Evolutionary conservation across 2,329 filamentous ascomycete genomes (phyloP).

Genomic region (Aspergillus japonicus): DNA sequence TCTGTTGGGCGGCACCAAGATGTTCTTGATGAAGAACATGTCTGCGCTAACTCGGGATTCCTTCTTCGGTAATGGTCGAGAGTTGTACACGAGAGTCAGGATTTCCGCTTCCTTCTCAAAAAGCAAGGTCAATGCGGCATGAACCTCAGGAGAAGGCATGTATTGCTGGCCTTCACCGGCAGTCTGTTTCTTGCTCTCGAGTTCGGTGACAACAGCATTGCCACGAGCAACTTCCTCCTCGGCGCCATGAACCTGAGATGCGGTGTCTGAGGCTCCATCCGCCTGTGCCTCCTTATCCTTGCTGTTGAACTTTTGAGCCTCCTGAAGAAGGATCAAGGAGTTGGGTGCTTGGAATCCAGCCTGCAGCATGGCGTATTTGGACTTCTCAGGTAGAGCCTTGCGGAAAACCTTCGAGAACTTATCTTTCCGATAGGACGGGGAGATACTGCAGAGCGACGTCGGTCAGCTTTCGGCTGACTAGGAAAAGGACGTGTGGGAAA

Average conservation of each 20-base stretch:
- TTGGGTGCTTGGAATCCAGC: conserved; percentile 66
- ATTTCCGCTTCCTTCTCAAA: conserved; percentile 88
- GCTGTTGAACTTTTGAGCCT: conserved; percentile 41
- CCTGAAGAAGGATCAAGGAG: conserved; percentile 62
- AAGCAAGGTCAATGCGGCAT: conserved; percentile 71
- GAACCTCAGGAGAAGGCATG: conserved; percentile 79
- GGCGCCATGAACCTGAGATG: conserved; percentile 56
- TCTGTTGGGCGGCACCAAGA: conserved; percentile 88
- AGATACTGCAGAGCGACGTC: conserved; percentile 56
- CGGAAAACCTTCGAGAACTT: conserved; percentile 91
- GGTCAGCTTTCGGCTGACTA: background rate
- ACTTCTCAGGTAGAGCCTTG: conserved; percentile 71
- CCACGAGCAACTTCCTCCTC: conserved; percentile 59
- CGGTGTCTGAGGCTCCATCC: conserved; percentile 36
- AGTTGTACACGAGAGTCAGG: conserved; percentile 79
- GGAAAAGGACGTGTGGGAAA: conserved; percentile 1
- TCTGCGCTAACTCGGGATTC: conserved; percentile 65
- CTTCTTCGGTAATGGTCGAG: conserved; percentile 63
- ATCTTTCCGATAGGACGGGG: conserved; percentile 83
- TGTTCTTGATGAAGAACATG: conserved; percentile 88
- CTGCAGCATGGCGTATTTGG: conserved; percentile 74
- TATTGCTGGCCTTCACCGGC: conserved; percentile 62
- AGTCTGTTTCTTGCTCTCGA: conserved; percentile 36
- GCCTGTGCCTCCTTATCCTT: conserved; percentile 32
- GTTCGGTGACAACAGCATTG: conserved; percentile 44